These are phyloP conservation scores for Penicillium italicum DNA, from an alignment of 2,329 filamentous ascomycete species.

Conservation along the genomic window DNA sequence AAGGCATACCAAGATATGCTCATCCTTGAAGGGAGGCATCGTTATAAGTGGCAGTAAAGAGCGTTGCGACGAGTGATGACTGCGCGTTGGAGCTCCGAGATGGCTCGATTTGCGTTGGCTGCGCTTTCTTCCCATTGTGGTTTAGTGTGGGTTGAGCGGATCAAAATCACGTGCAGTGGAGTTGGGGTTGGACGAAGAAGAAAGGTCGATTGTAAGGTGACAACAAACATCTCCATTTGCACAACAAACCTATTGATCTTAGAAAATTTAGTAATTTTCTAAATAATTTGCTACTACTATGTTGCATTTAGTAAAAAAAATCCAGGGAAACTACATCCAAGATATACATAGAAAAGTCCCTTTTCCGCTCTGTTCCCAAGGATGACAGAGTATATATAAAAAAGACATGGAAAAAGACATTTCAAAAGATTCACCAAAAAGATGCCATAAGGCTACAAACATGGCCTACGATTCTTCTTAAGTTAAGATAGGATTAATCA, in stretches of 20 bases:
- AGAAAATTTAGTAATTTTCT: neutral
- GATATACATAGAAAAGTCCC: no score
- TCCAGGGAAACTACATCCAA: no score
- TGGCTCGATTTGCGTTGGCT: conserved; percentile 14
- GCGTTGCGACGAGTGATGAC: conserved; percentile 11
- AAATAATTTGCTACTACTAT: neutral
- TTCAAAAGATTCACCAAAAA: no score
- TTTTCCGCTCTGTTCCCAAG: no score
- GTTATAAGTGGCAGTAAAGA: conserved; percentile 16
- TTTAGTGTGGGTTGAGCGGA: conserved; percentile 16
- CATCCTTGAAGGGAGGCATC: conserved; percentile 53
- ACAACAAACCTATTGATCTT: neutral
- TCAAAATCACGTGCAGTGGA: conserved; percentile 6
- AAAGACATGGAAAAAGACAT: no score
- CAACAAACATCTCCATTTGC: neutral
- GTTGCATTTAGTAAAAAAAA: neutral
- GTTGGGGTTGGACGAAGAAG: neutral
- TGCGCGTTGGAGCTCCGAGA: conserved; percentile 19
- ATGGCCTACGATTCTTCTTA: no score
- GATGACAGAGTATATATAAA: no score
- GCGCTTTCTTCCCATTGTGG: conserved; percentile 16
- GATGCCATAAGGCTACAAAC: no score
- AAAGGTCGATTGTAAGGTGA: neutral
- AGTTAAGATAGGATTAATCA: no score
- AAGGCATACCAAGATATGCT: conserved; percentile 48